phyloP scores from a whole-genome alignment of 2,329 filamentous ascomycete genomes.

The Penicillium sp. region DNA sequence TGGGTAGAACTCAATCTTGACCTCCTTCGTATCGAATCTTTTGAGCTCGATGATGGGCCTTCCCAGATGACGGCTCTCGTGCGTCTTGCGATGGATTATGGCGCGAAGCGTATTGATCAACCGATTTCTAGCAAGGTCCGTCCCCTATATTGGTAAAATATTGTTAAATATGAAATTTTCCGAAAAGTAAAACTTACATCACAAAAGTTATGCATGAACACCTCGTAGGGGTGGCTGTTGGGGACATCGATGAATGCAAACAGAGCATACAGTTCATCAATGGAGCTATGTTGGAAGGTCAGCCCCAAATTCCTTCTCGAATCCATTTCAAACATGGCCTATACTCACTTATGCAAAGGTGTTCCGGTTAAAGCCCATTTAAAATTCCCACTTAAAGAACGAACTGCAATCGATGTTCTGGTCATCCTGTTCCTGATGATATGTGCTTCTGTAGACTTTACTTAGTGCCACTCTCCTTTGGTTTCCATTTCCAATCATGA shows the following conservation, averaged over 20 bases:
- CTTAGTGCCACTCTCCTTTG: neutral
- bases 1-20: neutral
- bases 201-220: neutral
- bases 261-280: neutral
- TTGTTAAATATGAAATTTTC: neutral
- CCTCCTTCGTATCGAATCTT: neutral
- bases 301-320: neutral
- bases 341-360: neutral
- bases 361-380: slow-evolving; percentile 1
- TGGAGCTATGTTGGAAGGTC: neutral
- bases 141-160: neutral
- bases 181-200: neutral
- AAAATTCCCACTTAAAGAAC: neutral
- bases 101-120: slow-evolving; percentile 1
- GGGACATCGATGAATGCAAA: neutral
- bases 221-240: neutral
- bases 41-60: neutral
- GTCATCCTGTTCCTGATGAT: neutral
- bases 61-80: neutral
- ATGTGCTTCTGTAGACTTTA: neutral
- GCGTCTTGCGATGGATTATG: neutral
- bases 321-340: neutral
- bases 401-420: neutral
- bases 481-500: neutral
- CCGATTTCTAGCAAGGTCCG: neutral